Evolutionary conservation across 441 rosid species (phyloP), one percentile per base, ranked within the genome.

Genomic region (Gossypium schwendimanii): DNA sequence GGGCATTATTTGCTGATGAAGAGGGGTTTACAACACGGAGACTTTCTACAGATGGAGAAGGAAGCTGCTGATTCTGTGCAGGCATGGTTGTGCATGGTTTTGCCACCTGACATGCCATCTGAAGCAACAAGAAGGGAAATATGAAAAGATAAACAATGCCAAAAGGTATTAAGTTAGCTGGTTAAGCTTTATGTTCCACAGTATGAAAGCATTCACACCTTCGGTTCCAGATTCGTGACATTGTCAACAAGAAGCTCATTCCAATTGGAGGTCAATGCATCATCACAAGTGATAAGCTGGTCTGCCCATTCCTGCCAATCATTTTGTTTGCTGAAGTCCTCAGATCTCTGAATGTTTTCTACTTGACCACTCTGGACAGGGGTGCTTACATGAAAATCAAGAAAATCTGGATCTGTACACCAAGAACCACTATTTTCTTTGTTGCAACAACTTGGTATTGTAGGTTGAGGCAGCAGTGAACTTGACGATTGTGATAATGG

Each of bases 241-340:
- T 58, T 79, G 57, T 90, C 97, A 28, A 69, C 63, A 61, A 90
- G 85, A 81, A 94, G 75, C 69, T 90, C 97, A 79, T 85, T 87
- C 98, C 97, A 94, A 76, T 83, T 78, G 75, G 92, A 33, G 24
- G 84, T 23, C 81, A 93, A 82, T 64, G 86, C 83, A 78, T 89
- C 95, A 52, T 87, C 93, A 74, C 88, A 95, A 0, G 92, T 81
- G 49, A 94, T 86, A 71, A 94, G 89, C 72, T 94, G 89, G 79
- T 94, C 98, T 58, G 98, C 97, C 98, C 98, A 94, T 28, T 94
- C 95, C 73, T 89, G 98, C 98, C 94, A 94, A 76, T 90, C 93
- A 82, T 73, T 85, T 69, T 78, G 78, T 76, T 86, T 94, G 21
- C 83, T 67, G 70, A 84, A 82, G 73, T 89, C 91, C 79, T 88